phyloP scores from a whole-genome alignment of 768 basidiomycete genomes.

The Russula sp. region DNA sequence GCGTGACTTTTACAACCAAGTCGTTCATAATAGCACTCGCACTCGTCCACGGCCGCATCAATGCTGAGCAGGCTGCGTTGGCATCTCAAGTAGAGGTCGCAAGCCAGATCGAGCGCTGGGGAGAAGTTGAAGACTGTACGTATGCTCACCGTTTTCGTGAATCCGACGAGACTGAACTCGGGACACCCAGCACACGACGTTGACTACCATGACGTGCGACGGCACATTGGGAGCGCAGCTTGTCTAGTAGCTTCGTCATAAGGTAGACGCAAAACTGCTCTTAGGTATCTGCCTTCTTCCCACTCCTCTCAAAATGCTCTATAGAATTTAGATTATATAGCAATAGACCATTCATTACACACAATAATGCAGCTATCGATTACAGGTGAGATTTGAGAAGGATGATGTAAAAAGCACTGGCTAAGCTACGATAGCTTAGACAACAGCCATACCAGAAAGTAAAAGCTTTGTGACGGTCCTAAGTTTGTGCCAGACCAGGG shows the following conservation, averaged over 20 bases:
- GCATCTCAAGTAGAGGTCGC: conserved; percentile 90
- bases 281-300: not conserved
- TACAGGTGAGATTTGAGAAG: not conserved
- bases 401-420: not conserved
- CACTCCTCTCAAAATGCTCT: not conserved
- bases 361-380: not conserved
- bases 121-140: conserved; percentile 99
- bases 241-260: conserved; percentile 42
- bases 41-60: conserved; percentile 70
- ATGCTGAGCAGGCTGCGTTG: conserved; percentile 78
- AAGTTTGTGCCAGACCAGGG: conserved; percentile 31
- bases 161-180: not conserved
- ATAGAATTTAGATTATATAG: not conserved
- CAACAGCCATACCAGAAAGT: not conserved
- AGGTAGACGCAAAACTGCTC: not conserved
- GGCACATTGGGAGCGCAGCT: conserved; percentile 79
- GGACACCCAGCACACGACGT: conserved; percentile 86
- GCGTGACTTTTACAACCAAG: conserved; percentile 84
- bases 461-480: not conserved
- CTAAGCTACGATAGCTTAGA: not conserved
- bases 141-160: conserved; percentile 23
- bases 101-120: conserved; percentile 96
- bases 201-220: conserved; percentile 89
- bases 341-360: not conserved
- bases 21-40: conserved; percentile 88